Evolutionary conservation across 2,329 filamentous ascomycete species (phyloP).

Genomic region (Colletotrichum cereale): DNA sequence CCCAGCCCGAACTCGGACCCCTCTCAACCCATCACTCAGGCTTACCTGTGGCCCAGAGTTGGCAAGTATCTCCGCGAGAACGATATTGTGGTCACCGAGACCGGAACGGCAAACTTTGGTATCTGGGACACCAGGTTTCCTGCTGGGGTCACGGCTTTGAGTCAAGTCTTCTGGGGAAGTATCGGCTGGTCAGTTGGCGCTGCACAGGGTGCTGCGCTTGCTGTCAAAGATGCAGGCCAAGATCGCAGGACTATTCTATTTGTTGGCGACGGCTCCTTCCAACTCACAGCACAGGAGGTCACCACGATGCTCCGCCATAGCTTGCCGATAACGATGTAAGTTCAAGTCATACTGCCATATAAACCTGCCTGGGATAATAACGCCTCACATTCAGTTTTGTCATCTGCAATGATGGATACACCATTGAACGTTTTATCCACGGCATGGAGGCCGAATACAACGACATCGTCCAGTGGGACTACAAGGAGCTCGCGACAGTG

Average conservation of each 20-base stretch:
- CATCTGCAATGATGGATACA: conserved; percentile 90
- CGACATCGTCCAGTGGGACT: conserved; percentile 82
- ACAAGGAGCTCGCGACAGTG: conserved; percentile 74
- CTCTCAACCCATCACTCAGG: conserved; percentile 70
- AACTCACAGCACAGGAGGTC: conserved; percentile 86
- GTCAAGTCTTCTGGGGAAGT: conserved; percentile 80
- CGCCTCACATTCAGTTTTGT: conserved; percentile 69
- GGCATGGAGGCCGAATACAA: conserved; percentile 86
- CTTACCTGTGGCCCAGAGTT: conserved; percentile 82
- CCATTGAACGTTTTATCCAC: conserved; percentile 90
- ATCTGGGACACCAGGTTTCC: conserved; percentile 90
- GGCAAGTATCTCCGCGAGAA: conserved; percentile 78
- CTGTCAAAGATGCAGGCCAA: conserved; percentile 72
- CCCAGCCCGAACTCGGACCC: conserved; percentile 53
- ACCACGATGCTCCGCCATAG: conserved; percentile 84
- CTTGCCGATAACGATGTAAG: conserved; percentile 81
- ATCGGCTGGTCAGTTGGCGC: conserved; percentile 73
- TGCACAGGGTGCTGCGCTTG: conserved; percentile 76
- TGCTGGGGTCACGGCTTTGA: conserved; percentile 80
- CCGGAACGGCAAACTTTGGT: conserved; percentile 89
- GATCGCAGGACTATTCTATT: conserved; percentile 82
- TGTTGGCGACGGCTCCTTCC: conserved; percentile 89
- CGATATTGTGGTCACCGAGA: conserved; percentile 88
- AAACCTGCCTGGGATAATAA: conserved; percentile 40
- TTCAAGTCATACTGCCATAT: conserved; percentile 30